Percentiles rank a stretch among this genome's conserved stretches.
These are phyloP conservation scores for Phytophthora sansomeana DNA, from an alignment of 352 stramenopile genomes.

Conservation along the genomic window DNA sequence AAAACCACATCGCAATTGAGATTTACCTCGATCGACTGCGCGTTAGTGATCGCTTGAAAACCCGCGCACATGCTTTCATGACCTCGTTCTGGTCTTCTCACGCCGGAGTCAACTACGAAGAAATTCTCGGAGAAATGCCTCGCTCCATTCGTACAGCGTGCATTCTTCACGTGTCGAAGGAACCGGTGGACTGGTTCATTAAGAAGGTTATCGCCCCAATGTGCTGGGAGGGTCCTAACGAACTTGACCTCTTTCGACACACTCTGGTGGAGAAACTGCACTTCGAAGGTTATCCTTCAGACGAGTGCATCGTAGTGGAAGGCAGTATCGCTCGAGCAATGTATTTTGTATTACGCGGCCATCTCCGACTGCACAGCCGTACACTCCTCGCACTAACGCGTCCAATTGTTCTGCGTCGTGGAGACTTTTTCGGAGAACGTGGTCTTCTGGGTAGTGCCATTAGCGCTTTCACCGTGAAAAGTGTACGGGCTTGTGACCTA, in stretches of 20 bases:
- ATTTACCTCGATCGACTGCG: constrained; percentile 46
- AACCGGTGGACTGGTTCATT: constrained; percentile 46
- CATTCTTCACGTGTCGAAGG: constrained; percentile 44
- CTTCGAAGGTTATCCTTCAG: constrained; percentile 74
- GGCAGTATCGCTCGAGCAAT: constrained; percentile 64
- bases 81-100: constrained; percentile 62
- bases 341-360: constrained; percentile 75
- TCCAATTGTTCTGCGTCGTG: constrained; percentile 36
- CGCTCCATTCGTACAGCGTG: constrained; percentile 54
- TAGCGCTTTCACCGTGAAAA: constrained; percentile 44
- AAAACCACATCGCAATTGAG: constrained; percentile 57
- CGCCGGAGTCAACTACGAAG: constrained; percentile 56
- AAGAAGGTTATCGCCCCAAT: constrained; percentile 45
- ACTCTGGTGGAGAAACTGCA: constrained; percentile 51
- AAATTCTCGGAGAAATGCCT: constrained; percentile 56
- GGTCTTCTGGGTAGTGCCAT: constrained; percentile 62
- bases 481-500: constrained; percentile 40
- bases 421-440: constrained; percentile 70
- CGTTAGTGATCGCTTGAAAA: constrained; percentile 39
- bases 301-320: constrained; percentile 66
- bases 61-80: constrained; percentile 48
- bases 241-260: constrained; percentile 26
- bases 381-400: constrained; percentile 24
- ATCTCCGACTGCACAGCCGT: constrained; percentile 49
- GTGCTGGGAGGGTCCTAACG: constrained; percentile 19